phyloP scores from a whole-genome alignment of 116 monocot species.

The Papilionanthe hybrid region DNA sequence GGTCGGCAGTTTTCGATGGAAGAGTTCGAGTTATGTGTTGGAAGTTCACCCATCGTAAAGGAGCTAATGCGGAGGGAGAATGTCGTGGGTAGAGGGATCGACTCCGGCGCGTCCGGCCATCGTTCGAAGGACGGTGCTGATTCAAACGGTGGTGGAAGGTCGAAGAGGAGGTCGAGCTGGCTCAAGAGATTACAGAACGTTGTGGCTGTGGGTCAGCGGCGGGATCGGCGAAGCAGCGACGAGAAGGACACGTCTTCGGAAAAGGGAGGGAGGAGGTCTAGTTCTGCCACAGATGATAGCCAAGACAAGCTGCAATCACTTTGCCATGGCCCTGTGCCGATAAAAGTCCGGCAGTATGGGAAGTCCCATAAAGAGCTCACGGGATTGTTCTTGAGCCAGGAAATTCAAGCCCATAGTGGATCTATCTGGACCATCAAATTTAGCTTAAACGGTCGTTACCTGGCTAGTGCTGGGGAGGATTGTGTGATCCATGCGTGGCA shows the following conservation, averaged over 20 bases:
- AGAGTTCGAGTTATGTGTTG: constrained; percentile 68
- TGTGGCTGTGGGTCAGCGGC: constrained; percentile 13
- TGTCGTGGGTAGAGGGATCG: constrained; percentile 15
- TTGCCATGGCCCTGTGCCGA: constrained; percentile 29
- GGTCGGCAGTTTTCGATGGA: constrained; percentile 84
- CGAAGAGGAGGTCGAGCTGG: constrained; percentile 68
- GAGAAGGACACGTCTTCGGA: constrained; percentile 68
- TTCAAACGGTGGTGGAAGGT: constrained; percentile 12
- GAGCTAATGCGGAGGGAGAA: constrained; percentile 83
- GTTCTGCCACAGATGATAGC: constrained; percentile 73
- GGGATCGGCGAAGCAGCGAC: constrained; percentile 44
- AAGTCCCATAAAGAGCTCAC: constrained; percentile 70
- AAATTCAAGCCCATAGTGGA: constrained; percentile 73
- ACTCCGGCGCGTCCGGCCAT: constrained; percentile 4
- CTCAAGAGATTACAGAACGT: constrained; percentile 52
- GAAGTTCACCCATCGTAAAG: constrained; percentile 75
- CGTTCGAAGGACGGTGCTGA: background rate
- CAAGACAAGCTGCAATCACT: constrained; percentile 34
- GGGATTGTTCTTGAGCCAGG: constrained; percentile 70
- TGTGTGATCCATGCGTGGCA: constrained; percentile 78
- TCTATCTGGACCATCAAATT: constrained; percentile 87
- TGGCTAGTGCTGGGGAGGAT: constrained; percentile 81
- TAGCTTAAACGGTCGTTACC: constrained; percentile 56
- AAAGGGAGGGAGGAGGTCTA: constrained; percentile 68
- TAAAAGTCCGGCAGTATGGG: constrained; percentile 63